Evolutionary conservation across 805 yeast genomes (phyloP), one percentile per base, ranked within the genome.

Genomic region (Candida railenensis): DNA sequence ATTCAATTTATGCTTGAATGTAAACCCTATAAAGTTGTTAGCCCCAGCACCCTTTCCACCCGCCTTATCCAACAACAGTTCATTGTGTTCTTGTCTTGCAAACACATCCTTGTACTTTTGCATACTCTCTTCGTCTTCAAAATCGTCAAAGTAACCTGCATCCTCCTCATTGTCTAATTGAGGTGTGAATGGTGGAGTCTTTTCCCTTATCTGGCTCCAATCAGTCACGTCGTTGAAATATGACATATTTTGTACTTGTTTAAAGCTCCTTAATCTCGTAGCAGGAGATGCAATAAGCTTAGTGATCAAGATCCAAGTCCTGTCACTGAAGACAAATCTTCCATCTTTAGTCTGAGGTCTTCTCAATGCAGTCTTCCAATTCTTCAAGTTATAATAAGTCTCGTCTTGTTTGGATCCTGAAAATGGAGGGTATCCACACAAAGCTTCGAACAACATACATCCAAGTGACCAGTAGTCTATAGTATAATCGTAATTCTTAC

Each of bases 401-500:
- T 94, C 99, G 58, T 94, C 96, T 34, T 95, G 87, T 36, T 88
- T 81, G 37, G 90, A 81, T 2, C 99, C 99, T 37, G 96, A 85
- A 62, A 94, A 94, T 39, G 99, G 99, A 2, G 99, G 96, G 66
- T 89, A 94, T 0, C 99, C 98, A 53, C 94, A 94, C 47, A 94
- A 79, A 40, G 97, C 88, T 69, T 94, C 99, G 63, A 92, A 94
- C 34, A 94, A 73, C 85, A 94, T 94, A 68, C 99, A 94, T 3
- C 99, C 99, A 48, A 94, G 74, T 0, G 98, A 91, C 99, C 99
- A 94, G 65, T 94, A 94, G 71, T 94, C 99, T 48, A 95, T 96
- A 14, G 99, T 92, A 63, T 85, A 91, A 62, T 94, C 97, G 65
- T 94, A 94, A 48, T 84, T 82, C 60, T 86, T 87, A 5, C 99